Evolutionary conservation across 192 early-diverging fungal genomes (phyloP).

Genomic region (Coemansia sp.): DNA sequence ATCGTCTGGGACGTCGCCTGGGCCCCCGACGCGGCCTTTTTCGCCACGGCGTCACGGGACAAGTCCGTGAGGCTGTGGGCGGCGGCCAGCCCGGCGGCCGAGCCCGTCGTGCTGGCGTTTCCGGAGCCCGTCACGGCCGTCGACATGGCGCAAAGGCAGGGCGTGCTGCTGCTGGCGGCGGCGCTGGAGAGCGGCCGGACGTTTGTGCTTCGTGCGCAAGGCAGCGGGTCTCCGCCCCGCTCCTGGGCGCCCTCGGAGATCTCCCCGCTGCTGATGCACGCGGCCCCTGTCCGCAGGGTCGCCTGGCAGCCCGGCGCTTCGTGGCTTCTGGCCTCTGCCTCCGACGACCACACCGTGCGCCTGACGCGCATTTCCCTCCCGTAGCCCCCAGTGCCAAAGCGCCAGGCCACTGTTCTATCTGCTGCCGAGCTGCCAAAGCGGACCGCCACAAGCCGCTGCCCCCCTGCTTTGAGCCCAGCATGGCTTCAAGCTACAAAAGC

Average conservation of each 20-base stretch:
- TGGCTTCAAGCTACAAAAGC: too few species aligned
- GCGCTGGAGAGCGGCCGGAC: constrained; percentile 83
- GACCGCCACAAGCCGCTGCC: too few species aligned
- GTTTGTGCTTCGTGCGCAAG: constrained; percentile 53
- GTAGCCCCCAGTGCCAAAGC: too few species aligned
- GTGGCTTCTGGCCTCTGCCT: constrained; percentile 65
- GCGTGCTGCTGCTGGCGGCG: constrained; percentile 46
- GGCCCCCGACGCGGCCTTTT: constrained; percentile 71
- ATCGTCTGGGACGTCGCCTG: constrained; percentile 92
- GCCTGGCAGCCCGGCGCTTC: constrained; percentile 59
- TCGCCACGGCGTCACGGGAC: constrained; percentile 92
- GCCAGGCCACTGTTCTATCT: too few species aligned
- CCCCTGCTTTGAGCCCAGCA: too few species aligned
- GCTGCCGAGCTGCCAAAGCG: too few species aligned
- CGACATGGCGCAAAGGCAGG: constrained; percentile 65
- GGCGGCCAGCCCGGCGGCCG: constrained; percentile 16
- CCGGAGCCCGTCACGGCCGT: constrained; percentile 81
- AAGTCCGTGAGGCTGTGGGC: constrained; percentile 84
- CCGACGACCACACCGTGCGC: constrained; percentile 73
- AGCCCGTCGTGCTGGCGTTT: constrained; percentile 65
- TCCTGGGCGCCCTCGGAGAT: constrained; percentile 48
- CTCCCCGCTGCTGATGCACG: constrained; percentile 56
- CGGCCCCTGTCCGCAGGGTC: constrained; percentile 58
- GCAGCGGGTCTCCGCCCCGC: constrained; percentile 20
- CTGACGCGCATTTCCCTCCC: constrained; percentile 59